A percentile compares a stretch with the other conserved stretches of the same genome.
phyloP scores from a whole-genome alignment of 345 rosid genomes.

The Psidium guajava region DNA sequence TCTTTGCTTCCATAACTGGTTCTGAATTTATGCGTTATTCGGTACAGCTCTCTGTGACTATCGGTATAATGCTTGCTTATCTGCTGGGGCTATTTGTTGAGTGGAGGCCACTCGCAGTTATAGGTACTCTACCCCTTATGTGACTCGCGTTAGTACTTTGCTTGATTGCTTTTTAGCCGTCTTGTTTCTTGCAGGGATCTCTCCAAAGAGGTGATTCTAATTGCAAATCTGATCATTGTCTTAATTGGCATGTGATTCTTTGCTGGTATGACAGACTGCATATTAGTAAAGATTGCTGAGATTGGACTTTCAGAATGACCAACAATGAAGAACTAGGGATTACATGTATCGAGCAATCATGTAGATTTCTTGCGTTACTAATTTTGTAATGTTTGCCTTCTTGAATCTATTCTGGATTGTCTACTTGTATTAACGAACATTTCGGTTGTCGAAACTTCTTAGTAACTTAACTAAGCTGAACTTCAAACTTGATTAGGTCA shows the following conservation, averaged over 20 bases:
- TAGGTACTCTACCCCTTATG: constrained; percentile 43
- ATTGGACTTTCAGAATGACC: background rate
- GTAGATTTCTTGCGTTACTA: background rate
- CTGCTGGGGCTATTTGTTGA: constrained; percentile 68
- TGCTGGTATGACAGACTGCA: background rate
- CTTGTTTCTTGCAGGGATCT: background rate
- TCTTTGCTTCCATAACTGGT: background rate
- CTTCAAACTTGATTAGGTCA: background rate
- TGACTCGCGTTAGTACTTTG: background rate
- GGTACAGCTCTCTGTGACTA: constrained; percentile 77
- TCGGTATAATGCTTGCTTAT: constrained; percentile 96
- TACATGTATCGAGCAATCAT: background rate
- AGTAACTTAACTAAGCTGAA: background rate
- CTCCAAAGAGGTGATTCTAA: background rate
- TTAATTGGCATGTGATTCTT: background rate
- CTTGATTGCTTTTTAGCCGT: background rate
- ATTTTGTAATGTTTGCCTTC: background rate
- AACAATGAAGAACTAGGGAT: background rate
- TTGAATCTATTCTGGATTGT: background rate
- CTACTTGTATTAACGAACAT: background rate
- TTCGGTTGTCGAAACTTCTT: background rate
- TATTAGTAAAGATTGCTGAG: background rate
- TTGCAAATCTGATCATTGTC: background rate
- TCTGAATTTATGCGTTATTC: background rate
- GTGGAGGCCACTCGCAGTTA: constrained; percentile 88